Conservation (phyloP, 768 basidiomycete genomes). For the Xerocomus spinulosus region DNA sequence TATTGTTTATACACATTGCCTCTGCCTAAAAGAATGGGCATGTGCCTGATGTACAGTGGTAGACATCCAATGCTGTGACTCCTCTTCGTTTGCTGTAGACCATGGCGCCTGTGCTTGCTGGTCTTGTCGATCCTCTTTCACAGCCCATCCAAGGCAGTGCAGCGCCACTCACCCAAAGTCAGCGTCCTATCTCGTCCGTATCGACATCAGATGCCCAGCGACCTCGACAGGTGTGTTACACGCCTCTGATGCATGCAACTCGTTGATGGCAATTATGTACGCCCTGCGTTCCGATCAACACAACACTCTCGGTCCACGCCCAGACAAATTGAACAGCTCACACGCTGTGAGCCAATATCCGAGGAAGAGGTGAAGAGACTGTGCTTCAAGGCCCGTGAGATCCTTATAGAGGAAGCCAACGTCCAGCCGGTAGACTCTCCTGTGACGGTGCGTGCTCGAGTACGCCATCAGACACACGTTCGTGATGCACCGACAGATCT, state of each 20-base stretch:
- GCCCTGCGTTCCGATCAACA: conserved; percentile 25
- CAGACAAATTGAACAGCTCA: conserved; percentile 93
- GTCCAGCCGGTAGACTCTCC: conserved; percentile 95
- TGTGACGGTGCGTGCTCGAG: conserved; percentile 86
- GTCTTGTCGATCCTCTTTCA: conserved; percentile 21
- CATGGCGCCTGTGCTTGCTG: neutral
- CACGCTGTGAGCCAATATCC: conserved; percentile 90
- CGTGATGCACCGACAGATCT: no score
- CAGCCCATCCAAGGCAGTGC: conserved; percentile 22
- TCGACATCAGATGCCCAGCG: conserved; percentile 42
- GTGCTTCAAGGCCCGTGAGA: conserved; percentile 94
- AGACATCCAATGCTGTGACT: conserved; percentile 10
- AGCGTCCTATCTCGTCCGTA: conserved; percentile 27
- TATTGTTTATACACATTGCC: conserved; percentile 28
- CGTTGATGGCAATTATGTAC: no score
- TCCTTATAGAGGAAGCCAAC: conserved; percentile 96
- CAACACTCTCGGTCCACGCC: conserved; percentile 8
- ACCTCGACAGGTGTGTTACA: conserved; percentile 51
- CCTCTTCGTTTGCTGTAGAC: no score
- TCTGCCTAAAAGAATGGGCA: conserved; percentile 1
- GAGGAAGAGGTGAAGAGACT: conserved; percentile 94
- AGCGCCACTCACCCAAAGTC: conserved; percentile 23
- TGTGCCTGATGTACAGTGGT: conserved; percentile 27
- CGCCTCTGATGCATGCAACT: conserved; percentile 29
- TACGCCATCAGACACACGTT: no score